Base-by-base conservation (phyloP, 2,329 filamentous ascomycete genomes). In the Biscogniauxia sp. region DNA sequence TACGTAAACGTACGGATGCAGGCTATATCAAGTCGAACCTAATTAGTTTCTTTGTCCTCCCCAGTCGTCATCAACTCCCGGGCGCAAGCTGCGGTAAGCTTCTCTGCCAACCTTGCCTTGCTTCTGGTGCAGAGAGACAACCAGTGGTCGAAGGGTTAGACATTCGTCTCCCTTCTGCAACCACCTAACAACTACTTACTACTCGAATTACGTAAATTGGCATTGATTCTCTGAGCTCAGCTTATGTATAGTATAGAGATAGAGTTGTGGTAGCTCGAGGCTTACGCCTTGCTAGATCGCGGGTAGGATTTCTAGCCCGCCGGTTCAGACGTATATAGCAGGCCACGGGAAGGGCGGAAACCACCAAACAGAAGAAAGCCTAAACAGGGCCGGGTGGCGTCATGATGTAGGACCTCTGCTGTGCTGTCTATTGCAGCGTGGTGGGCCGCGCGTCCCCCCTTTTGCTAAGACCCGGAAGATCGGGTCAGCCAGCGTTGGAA, bases 221-320 rank as follows among this genome's bases (percentile, higher is more conserved):
- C 28, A 41, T 37, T 13, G 26, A 54, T 20, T 26, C 41, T 49
- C 20, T 25, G 13, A 28, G 51, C 11, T 54, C 19, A 62, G 41
- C 55, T 41, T 17, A 54, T 41, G 23, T 54, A 9, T 41, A 49
- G 49, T 54, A 15, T 28, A 9, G 20, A 9, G 49, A 45, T 28
- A 60, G 57, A 58, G 25, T 51, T 55, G 11, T 13, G 55, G 57
- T 55, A 51, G 28, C 17, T 45, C 45, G 32, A 45, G 54, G 54
- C 9, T 28, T 52, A 41, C 49, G 20, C 45, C 23, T 54, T 41
- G 58, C 55, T 53, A 26, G 55, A 63, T 37, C 19, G 15, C 15
- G 52, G 25, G 13, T 37, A 32, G 52, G 11, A 15, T 37, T 37
- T 37, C 32, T 37, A 37, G 32, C 32, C 52, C 25, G 37, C 25